These are phyloP conservation scores for Adansonia madagascariensis DNA, from an alignment of 441 rosid species.

Conservation along the genomic window DNA sequence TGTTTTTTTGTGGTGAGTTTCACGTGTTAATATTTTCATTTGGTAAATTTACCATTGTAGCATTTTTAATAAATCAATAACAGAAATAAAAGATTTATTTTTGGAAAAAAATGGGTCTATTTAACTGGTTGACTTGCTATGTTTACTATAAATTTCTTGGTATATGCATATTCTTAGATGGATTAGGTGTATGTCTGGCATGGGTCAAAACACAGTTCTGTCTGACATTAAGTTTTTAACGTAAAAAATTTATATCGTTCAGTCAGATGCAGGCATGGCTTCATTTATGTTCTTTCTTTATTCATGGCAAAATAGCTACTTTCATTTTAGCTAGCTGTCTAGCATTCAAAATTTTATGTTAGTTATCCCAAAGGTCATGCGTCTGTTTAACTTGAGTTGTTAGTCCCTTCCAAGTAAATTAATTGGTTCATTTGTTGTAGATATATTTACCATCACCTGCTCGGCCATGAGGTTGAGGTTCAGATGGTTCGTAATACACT, in stretches of 20 bases:
- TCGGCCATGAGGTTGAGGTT: constrained; percentile 98
- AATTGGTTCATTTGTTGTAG: constrained; percentile 43
- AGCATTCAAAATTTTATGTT: constrained; percentile 15
- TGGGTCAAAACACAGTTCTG: background rate
- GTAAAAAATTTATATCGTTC: background rate
- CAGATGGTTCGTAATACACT: constrained; percentile 90
- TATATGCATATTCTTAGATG: background rate
- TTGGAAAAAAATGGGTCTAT: background rate
- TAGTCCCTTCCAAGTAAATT: constrained; percentile 21
- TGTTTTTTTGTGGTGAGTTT: background rate
- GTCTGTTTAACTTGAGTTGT: background rate
- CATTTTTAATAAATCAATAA: background rate
- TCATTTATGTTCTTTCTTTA: background rate
- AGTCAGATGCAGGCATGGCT: background rate
- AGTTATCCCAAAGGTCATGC: constrained; percentile 13
- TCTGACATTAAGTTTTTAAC: constrained; percentile 4
- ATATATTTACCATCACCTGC: constrained; percentile 91
- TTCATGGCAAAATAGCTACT: background rate
- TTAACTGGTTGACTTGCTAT: constrained; percentile 1
- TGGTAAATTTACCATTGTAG: background rate
- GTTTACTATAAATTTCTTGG: constrained; percentile 3
- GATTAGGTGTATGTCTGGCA: background rate
- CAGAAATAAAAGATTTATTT: background rate
- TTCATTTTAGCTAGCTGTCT: constrained; percentile 16
- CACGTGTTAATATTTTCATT: background rate